Evolutionary conservation across 768 basidiomycete species (phyloP), one percentile per base, ranked within the genome.

Genomic region (Suillus spraguei): DNA sequence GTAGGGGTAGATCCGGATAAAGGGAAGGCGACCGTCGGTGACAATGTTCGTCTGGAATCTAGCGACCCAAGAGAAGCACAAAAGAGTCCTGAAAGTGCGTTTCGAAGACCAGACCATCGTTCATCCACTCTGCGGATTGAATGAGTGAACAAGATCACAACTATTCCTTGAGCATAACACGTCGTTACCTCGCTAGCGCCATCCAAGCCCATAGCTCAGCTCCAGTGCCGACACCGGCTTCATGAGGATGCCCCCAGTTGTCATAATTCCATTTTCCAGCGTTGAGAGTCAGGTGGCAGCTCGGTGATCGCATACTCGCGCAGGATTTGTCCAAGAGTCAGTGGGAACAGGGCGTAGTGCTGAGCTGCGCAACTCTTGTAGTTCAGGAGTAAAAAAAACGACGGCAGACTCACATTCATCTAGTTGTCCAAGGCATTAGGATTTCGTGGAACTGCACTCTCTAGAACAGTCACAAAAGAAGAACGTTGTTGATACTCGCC

Each of bases 141-240:
- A 63, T 39, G 44, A 63, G 61, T 50, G 44, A 60, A 65, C 32
- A 67, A 33, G 17, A 24, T 32, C 53, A 59, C 14, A 11, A 33
- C 14, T 39, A 24, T 46, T 42, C 6, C 35, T 55, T n/a, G 52
- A 33, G 35, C n/a, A 38, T 42, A 50, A 74, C 67, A 87, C 88
- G 82, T 82, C n/a, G 76, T 66, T 8, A 76, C 69, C 1, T 78
- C 80, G 32, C 82, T 82, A 36, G 89, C 87, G n/a, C 84, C 82
- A 97, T 88, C 94, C 95, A 97, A 11, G 89, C 93, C 89, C 91
- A 91, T 7, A 98, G 78, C 72, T 96, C 92, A 9, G 93, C 96
- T 3, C 96, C 96, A 0, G 90, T 87, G 3, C 90, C 90, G 1
- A 95, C 90, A 4, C 86, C 87, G 5, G 83, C 77, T 65, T 91